phyloP scores from a whole-genome alignment of 768 basidiomycete genomes.

The Panus rudis region DNA sequence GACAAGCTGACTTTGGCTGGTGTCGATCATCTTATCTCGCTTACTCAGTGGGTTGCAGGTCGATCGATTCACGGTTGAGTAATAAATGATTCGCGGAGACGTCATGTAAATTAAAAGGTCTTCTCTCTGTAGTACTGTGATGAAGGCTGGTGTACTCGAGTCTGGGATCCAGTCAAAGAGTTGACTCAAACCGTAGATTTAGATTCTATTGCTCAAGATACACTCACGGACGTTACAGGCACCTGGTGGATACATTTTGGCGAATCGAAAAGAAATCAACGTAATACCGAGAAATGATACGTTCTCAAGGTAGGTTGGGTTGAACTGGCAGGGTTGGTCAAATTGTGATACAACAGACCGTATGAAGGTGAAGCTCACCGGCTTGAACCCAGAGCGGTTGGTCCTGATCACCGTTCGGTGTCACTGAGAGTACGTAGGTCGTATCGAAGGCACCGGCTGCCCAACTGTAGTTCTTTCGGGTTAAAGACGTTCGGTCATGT shows the following conservation, averaged over 20 bases:
- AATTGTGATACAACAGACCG: not conserved
- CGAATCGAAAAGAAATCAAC: not conserved
- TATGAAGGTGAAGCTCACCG: conserved; percentile 22
- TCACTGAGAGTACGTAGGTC: conserved; percentile 41
- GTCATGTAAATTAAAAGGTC: no score
- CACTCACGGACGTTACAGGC: no score
- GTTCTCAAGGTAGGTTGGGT: conserved; percentile 22
- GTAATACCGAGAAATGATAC: not conserved
- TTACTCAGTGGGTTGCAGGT: no score
- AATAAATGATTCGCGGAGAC: no score
- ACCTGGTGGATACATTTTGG: not conserved
- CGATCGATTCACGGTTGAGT: no score
- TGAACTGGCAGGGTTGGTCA: conserved; percentile 9
- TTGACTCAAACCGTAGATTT: no score
- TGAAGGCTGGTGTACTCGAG: no score
- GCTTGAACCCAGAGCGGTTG: conserved; percentile 39
- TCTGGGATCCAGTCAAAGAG: no score
- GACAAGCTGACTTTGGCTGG: no score
- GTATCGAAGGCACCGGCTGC: conserved; percentile 46
- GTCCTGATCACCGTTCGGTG: conserved; percentile 39
- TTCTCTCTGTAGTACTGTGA: no score
- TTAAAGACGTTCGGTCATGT: not conserved
- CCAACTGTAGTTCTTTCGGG: conserved; percentile 24
- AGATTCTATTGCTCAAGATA: no score
- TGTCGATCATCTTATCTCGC: no score